A percentile compares a stretch with the other conserved stretches of the same genome.
phyloP scores from a whole-genome alignment of 257 asterid genomes.

The Hygrophila difformis region DNA sequence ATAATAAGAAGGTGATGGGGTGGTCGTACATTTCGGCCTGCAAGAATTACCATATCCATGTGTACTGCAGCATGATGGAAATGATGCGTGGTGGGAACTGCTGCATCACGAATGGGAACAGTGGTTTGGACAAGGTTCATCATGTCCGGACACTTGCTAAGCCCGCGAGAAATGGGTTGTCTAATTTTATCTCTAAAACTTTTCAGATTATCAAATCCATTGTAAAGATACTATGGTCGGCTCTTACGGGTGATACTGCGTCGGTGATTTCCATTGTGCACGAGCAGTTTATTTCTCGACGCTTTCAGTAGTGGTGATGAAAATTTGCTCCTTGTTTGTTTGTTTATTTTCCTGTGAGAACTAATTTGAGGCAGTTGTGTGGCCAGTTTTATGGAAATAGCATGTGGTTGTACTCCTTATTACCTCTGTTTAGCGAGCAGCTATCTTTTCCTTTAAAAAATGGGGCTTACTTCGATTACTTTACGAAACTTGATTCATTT shows the following conservation, averaged over 20 bases:
- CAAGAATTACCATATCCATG: constrained; percentile 23
- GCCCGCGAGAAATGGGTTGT: background rate
- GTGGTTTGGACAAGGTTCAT: constrained; percentile 10
- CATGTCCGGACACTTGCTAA: constrained; percentile 10
- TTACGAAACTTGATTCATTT: no score
- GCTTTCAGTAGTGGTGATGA: background rate
- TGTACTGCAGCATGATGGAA: constrained; percentile 24
- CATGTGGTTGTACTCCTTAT: no score
- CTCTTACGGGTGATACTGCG: constrained; percentile 25
- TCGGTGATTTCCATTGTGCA: constrained; percentile 10
- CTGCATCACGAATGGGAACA: constrained; percentile 12
- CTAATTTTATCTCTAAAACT: background rate
- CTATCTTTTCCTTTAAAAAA: no score
- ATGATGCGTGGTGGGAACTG: constrained; percentile 19
- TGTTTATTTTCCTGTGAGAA: no score
- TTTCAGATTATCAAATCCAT: constrained; percentile 11
- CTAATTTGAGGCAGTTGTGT: no score
- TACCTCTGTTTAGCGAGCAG: no score
- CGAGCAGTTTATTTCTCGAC: constrained; percentile 8
- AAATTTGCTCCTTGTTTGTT: no score
- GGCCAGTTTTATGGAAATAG: no score
- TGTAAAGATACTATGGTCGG: constrained; percentile 17
- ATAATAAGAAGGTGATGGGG: constrained; percentile 17
- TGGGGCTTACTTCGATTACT: no score
- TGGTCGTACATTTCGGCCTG: constrained; percentile 18